Evolutionary conservation across 2,329 filamentous ascomycete genomes (phyloP).

Genomic region (Lecanicillium sp.): DNA sequence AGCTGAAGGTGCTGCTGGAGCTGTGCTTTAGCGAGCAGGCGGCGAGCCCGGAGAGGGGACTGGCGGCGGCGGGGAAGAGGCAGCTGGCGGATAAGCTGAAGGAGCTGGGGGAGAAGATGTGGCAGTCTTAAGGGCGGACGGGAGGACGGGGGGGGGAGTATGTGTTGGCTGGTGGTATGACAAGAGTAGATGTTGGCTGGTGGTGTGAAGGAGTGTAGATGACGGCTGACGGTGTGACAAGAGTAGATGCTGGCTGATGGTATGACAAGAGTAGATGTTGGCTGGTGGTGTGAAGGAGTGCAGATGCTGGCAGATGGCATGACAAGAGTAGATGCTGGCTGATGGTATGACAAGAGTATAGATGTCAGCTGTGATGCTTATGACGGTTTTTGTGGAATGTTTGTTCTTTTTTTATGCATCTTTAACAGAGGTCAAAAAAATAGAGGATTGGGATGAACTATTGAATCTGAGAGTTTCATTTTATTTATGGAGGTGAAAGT

Average conservation of each 20-base stretch:
- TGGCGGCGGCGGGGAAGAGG: conserved; percentile 60
- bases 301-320: not conserved
- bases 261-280: too few species aligned
- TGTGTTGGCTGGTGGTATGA: not conserved
- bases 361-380: too few species aligned
- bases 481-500: too few species aligned
- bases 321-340: too few species aligned
- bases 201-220: not conserved
- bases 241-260: too few species aligned
- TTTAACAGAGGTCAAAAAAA: not conserved
- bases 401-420: not conserved
- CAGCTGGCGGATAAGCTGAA: conserved; percentile 65
- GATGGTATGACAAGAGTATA: too few species aligned
- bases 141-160: not conserved
- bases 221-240: too few species aligned
- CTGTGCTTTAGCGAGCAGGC: conserved; percentile 63
- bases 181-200: too few species aligned
- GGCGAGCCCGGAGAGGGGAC: conserved; percentile 60
- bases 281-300: not conserved
- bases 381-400: not conserved
- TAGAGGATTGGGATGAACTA: not conserved
- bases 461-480: too few species aligned
- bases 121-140: conserved; percentile 40
- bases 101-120: conserved; percentile 67
- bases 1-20: conserved; percentile 60